A percentile compares a stretch with the other conserved stretches of the same genome.
These are phyloP conservation scores for Macadamia tetraphylla DNA, from an alignment of 164 flowering plant genomes.

Conservation along the genomic window DNA sequence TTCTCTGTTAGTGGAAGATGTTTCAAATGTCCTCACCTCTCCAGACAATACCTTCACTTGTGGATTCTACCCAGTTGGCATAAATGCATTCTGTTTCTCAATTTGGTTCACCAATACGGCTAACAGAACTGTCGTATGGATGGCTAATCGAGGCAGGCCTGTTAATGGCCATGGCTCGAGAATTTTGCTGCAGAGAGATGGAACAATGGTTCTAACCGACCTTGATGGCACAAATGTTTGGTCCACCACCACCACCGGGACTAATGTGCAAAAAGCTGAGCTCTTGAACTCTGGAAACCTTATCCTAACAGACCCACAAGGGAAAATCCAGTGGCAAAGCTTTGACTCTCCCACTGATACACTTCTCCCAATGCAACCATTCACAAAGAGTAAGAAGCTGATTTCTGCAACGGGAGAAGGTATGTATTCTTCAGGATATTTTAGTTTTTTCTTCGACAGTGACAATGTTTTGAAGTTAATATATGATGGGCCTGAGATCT, in stretches of 20 bases:
- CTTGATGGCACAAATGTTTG: slow-evolving; percentile 9
- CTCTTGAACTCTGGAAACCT: slow-evolving; percentile 34
- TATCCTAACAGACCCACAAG: slow-evolving; percentile 8
- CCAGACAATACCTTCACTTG: slow-evolving; percentile 17
- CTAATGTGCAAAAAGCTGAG: neutral
- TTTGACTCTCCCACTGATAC: slow-evolving; percentile 40
- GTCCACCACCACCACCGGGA: slow-evolving; percentile 11
- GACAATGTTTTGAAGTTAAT: slow-evolving; percentile 30
- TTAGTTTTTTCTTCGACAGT: slow-evolving; percentile 28
- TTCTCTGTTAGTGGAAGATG: slow-evolving; percentile 23
- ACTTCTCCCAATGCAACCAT: slow-evolving; percentile 33
- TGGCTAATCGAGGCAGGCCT: slow-evolving; percentile 20
- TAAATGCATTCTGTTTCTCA: slow-evolving; percentile 27
- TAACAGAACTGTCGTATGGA: slow-evolving; percentile 13
- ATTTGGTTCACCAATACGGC: slow-evolving; percentile 16
- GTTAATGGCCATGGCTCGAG: slow-evolving; percentile 16
- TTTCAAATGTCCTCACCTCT: slow-evolving; percentile 15
- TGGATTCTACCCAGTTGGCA: slow-evolving; percentile 27
- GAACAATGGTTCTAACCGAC: slow-evolving; percentile 16
- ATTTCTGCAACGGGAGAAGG: slow-evolving; percentile 26
- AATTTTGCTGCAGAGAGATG: neutral
- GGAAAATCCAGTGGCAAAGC: slow-evolving; percentile 24
- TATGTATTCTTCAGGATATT: slow-evolving; percentile 30
- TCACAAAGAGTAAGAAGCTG: slow-evolving; percentile 15
- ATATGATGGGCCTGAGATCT: slow-evolving; percentile 14